phyloP scores from a whole-genome alignment of 192 early-diverging fungal genomes.

The Coemansia sp. region DNA sequence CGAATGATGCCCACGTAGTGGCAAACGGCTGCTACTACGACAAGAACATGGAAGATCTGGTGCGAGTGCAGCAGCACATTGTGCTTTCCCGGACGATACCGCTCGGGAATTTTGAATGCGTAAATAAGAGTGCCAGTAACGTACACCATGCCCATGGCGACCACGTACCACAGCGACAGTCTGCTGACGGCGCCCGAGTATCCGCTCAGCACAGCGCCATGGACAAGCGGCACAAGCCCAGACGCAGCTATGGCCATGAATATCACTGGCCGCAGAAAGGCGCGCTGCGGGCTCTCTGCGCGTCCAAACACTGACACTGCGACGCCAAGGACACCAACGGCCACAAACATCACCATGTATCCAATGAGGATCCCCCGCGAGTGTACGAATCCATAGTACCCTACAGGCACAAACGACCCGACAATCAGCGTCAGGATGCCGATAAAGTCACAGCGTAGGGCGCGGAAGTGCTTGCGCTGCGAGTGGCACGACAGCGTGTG shows the following conservation, averaged over 20 bases:
- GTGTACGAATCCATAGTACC: constrained; percentile 61
- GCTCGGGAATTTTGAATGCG: constrained; percentile 76
- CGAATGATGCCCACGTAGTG: constrained; percentile 75
- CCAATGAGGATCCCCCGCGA: constrained; percentile 49
- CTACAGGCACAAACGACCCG: constrained; percentile 53
- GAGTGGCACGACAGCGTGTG: constrained; percentile 88
- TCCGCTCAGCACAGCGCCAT: constrained; percentile 69
- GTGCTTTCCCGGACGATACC: constrained; percentile 78
- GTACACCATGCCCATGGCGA: constrained; percentile 74
- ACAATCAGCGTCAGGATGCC: constrained; percentile 85
- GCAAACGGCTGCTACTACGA: constrained; percentile 69
- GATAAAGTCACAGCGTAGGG: constrained; percentile 81
- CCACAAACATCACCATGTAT: constrained; percentile 65
- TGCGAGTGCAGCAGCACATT: constrained; percentile 79
- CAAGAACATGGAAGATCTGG: constrained; percentile 90
- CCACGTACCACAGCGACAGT: constrained; percentile 66
- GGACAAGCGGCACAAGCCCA: constrained; percentile 74
- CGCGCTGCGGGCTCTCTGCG: constrained; percentile 72
- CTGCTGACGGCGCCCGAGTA: constrained; percentile 53
- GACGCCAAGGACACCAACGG: constrained; percentile 68
- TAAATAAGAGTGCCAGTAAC: constrained; percentile 83
- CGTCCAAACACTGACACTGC: constrained; percentile 59
- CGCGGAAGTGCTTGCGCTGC: constrained; percentile 33
- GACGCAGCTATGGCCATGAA: constrained; percentile 80
- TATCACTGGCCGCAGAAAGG: constrained; percentile 70